Conservation (phyloP, 352 stramenopile genomes). For the Phytopythium litorale region DNA sequence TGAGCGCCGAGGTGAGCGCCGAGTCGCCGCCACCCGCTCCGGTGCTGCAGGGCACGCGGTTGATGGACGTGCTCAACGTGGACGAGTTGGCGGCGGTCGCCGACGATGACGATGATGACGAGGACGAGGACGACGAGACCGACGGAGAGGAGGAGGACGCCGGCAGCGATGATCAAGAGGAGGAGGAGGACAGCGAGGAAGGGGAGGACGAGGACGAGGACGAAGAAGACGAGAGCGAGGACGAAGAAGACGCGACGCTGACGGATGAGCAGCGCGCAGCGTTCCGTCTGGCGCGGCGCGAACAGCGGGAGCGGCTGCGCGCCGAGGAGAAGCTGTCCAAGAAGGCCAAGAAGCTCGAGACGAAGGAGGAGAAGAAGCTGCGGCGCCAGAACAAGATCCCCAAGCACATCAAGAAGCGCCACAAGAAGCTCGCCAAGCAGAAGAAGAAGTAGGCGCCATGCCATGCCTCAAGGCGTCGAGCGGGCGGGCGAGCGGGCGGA, state of each 20-base stretch:
- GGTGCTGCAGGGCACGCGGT: slow-evolving; percentile 29
- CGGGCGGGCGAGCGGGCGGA: not conserved
- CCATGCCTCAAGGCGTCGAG: too few relatives aligned
- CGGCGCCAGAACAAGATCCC: slow-evolving; percentile 97
- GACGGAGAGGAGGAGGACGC: slow-evolving; percentile 18
- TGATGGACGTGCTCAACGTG: slow-evolving; percentile 73
- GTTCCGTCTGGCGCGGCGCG: slow-evolving; percentile 79
- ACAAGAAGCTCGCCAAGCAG: slow-evolving; percentile 94
- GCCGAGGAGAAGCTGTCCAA: slow-evolving; percentile 63
- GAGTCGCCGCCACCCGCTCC: slow-evolving; percentile 13
- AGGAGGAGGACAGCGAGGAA: slow-evolving; percentile 47
- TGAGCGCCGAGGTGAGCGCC: slow-evolving; percentile 34
- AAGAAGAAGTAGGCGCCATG: slow-evolving; percentile 65
- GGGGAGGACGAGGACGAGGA: slow-evolving; percentile 25
- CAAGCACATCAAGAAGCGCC: slow-evolving; percentile 98
- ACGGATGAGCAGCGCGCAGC: slow-evolving; percentile 82
- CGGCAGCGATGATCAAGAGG: slow-evolving; percentile 21
- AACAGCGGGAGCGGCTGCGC: slow-evolving; percentile 54
- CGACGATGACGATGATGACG: slow-evolving; percentile 28
- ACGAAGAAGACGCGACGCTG: slow-evolving; percentile 40
- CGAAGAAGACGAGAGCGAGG: slow-evolving; percentile 33
- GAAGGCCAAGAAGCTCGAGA: slow-evolving; percentile 95
- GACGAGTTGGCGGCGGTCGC: slow-evolving; percentile 48
- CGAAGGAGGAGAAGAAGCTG: slow-evolving; percentile 92
- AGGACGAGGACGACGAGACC: slow-evolving; percentile 34